These are phyloP conservation scores for Apiotrichum gracile DNA, from an alignment of 1,284 basidiomycete genomes.

Conservation along the genomic window DNA sequence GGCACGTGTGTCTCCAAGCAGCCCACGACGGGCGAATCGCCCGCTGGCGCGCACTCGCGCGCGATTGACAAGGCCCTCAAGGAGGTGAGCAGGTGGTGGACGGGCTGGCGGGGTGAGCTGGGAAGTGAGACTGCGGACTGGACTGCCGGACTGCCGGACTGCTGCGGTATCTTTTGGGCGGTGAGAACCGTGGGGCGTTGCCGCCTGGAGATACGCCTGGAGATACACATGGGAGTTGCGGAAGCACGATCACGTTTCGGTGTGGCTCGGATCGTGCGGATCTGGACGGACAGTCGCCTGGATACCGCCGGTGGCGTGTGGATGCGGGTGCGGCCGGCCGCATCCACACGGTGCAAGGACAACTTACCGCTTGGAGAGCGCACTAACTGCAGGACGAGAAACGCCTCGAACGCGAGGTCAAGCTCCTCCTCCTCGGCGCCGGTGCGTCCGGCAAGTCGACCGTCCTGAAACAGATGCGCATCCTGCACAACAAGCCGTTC, in stretches of 20 bases:
- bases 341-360: background rate
- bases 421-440: slow-evolving; percentile 82
- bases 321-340: too few relatives aligned
- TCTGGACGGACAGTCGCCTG: too few relatives aligned
- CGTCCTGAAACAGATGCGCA: slow-evolving; percentile 44
- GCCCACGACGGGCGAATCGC: slow-evolving; percentile 26
- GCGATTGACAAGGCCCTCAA: slow-evolving; percentile 62
- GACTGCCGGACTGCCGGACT: too few relatives aligned
- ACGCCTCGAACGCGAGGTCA: slow-evolving; percentile 67
- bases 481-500: slow-evolving; percentile 40
- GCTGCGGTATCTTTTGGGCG: too few relatives aligned
- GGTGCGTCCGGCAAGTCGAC: slow-evolving; percentile 93
- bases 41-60: slow-evolving; percentile 30
- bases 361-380: too few relatives aligned
- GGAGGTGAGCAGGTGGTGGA: slow-evolving; percentile 52
- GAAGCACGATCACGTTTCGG: too few relatives aligned
- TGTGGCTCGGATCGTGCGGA: too few relatives aligned
- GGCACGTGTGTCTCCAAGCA: slow-evolving; percentile 62
- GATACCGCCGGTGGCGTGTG: too few relatives aligned
- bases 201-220: too few relatives aligned
- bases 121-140: too few relatives aligned
- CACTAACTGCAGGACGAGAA: slow-evolving; percentile 55
- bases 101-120: background rate
- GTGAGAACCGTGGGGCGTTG: too few relatives aligned
- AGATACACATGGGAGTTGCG: too few relatives aligned